These are phyloP conservation scores for Comarum palustre DNA, from an alignment of 306 rosid genomes.

Conservation along the genomic window DNA sequence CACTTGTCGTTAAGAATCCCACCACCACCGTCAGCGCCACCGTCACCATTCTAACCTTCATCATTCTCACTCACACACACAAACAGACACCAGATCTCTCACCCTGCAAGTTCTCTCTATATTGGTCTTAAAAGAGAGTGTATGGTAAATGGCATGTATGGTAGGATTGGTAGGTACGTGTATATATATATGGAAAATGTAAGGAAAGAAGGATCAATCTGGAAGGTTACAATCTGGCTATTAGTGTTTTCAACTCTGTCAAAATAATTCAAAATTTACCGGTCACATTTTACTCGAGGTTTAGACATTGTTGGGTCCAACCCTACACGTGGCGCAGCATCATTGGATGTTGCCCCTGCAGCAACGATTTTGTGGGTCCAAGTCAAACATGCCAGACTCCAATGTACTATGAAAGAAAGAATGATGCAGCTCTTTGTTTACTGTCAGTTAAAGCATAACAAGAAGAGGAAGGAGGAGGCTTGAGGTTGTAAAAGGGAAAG, in stretches of 20 bases:
- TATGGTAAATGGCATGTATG: not conserved
- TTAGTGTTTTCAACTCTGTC: not conserved
- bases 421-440: not conserved
- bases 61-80: not conserved
- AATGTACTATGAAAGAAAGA: not conserved
- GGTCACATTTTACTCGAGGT: slow-evolving; percentile 1
- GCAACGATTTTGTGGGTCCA: not conserved
- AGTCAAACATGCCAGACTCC: not conserved
- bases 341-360: too few relatives aligned
- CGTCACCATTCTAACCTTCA: not conserved
- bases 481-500: not conserved
- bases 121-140: not conserved
- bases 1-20: slow-evolving; percentile 5
- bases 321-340: too few relatives aligned
- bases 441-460: not conserved
- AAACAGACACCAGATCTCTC: not conserved
- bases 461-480: not conserved
- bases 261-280: not conserved
- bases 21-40: not conserved
- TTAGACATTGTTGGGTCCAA: not conserved
- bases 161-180: too few relatives aligned
- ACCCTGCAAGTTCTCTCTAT: not conserved
- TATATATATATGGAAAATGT: not conserved
- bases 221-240: not conserved
- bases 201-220: not conserved